These are phyloP conservation scores for Colletotrichum liriopes DNA, from an alignment of 2,329 filamentous ascomycete species.

Conservation along the genomic window DNA sequence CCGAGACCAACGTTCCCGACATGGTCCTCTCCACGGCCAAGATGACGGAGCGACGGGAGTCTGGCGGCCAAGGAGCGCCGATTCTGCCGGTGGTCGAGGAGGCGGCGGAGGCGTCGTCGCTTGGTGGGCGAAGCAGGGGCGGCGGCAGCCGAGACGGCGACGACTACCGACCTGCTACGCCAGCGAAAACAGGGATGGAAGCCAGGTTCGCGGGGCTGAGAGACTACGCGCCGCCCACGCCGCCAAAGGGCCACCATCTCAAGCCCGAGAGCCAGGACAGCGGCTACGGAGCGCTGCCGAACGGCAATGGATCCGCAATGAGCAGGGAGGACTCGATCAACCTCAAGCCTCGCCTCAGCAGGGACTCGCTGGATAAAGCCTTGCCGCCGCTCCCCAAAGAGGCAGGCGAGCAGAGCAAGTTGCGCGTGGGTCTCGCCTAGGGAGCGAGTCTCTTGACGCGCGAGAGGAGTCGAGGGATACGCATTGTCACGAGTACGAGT, in stretches of 20 bases:
- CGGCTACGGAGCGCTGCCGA: slow-evolving; percentile 57
- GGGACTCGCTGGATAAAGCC: slow-evolving; percentile 73
- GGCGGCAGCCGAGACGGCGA: slow-evolving; percentile 68
- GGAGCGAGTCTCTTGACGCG: slow-evolving; percentile 10
- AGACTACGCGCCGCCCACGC: slow-evolving; percentile 60
- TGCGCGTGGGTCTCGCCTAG: slow-evolving; percentile 39
- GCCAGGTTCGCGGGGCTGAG: slow-evolving; percentile 43
- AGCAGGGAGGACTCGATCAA: slow-evolving; percentile 51
- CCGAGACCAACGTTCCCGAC: slow-evolving; percentile 71
- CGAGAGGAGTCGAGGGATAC: slow-evolving; percentile 8
- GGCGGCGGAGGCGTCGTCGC: slow-evolving; percentile 82
- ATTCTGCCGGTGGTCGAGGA: slow-evolving; percentile 90
- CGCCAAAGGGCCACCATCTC: slow-evolving; percentile 59
- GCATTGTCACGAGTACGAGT: slow-evolving; percentile 12
- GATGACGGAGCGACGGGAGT: slow-evolving; percentile 65
- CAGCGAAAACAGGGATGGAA: slow-evolving; percentile 58
- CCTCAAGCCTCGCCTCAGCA: slow-evolving; percentile 61
- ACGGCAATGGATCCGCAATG: slow-evolving; percentile 51
- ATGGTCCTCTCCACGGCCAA: slow-evolving; percentile 66
- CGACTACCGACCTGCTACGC: slow-evolving; percentile 57
- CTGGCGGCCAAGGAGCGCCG: slow-evolving; percentile 66
- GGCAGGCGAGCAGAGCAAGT: slow-evolving; percentile 38
- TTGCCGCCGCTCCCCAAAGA: slow-evolving; percentile 69
- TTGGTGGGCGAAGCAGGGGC: slow-evolving; percentile 71
- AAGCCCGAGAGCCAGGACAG: slow-evolving; percentile 66